Evolutionary conservation across 1,284 basidiomycete genomes (phyloP).

Genomic region (Mycena sp.): DNA sequence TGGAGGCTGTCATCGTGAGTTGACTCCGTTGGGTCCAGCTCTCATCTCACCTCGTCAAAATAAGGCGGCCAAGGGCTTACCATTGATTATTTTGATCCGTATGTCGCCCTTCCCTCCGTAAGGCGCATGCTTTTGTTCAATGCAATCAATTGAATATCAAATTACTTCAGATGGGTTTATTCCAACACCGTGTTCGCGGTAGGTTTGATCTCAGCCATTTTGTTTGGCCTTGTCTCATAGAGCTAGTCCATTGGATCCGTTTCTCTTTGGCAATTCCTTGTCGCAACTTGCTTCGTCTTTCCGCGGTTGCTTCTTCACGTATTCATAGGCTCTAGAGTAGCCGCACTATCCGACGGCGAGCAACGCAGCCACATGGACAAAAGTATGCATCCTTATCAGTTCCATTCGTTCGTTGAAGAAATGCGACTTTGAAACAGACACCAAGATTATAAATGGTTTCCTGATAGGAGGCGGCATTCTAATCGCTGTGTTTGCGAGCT

Average conservation of each 20-base stretch:
- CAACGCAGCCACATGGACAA: constrained; percentile 80
- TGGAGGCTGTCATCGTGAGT: constrained; percentile 79
- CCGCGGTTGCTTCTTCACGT: constrained; percentile 79
- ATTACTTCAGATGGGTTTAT: constrained; percentile 65
- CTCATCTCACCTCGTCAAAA: constrained; percentile 3
- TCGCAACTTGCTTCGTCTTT: constrained; percentile 75
- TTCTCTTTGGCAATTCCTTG: constrained; percentile 75
- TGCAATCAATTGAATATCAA: neutral
- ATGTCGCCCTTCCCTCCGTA: constrained; percentile 80
- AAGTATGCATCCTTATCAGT: constrained; percentile 50
- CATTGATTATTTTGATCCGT: constrained; percentile 83
- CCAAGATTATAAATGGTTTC: constrained; percentile 70
- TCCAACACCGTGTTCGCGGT: constrained; percentile 83
- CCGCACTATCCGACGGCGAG: constrained; percentile 78
- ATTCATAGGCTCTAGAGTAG: constrained; percentile 82
- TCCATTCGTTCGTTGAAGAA: constrained; percentile 4
- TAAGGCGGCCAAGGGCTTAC: constrained; percentile 76
- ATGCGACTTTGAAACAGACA: constrained; percentile 48
- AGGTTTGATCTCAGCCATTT: constrained; percentile 42
- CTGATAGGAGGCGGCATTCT: constrained; percentile 67
- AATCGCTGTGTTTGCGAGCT: constrained; percentile 67
- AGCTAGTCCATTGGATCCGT: constrained; percentile 77
- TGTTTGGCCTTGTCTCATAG: constrained; percentile 13
- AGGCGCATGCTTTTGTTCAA: neutral
- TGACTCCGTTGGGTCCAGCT: neutral